Base-by-base conservation (phyloP, 78 protist genomes). In the Anaeramoeba flamelloides region DNA sequence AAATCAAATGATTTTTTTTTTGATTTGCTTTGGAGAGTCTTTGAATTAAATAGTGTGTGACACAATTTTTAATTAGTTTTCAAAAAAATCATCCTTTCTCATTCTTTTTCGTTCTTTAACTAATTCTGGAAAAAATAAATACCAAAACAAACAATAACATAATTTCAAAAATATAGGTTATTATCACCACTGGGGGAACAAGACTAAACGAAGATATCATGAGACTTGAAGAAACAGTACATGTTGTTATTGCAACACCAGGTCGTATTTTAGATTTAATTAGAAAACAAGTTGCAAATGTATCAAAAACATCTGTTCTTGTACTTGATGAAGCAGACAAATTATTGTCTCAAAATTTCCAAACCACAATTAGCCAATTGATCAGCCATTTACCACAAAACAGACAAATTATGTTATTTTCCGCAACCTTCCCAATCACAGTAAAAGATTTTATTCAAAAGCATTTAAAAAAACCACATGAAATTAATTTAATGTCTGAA, bases 401-500 rank as follows among this genome's bases (percentile, higher is more conserved):
- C 30, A 78, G 97, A 36, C 99, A 97, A 83, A 82, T 92, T 39
- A 79, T 94, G 39, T 77, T 93, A 76, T 95, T 87, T 87, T 90
- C 96, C 0, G 99, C 99, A 1, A 96, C 99, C 1, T 95, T 92
- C 92, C 99, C 99, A 0, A 69, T 85, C 64, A 83, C 94, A 2
- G 98, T 97, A 32, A 82, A 88, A 78, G 81, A 80, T 38, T 93
- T 94, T 84, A 76, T 4, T 2, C 78, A 78, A 90, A 32, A 75
- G 37, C 86, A 38, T 83, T 85, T 97, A 92, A 38, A 36, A 34
- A 86, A 93, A 69, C 91, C 98, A 30, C 79, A 85, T 74, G 93
- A 88, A 77, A 92, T 96, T 86, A 97, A 95, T 79, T 86, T 95
- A 36, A 96, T 96, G 99, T 95, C 92, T 26, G 99, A 95, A 69